Percentiles rank a stretch among this genome's conserved stretches.
Conservation (phyloP, 495 filamentous ascomycete genomes). For the Penicillium crystallinum region DNA sequence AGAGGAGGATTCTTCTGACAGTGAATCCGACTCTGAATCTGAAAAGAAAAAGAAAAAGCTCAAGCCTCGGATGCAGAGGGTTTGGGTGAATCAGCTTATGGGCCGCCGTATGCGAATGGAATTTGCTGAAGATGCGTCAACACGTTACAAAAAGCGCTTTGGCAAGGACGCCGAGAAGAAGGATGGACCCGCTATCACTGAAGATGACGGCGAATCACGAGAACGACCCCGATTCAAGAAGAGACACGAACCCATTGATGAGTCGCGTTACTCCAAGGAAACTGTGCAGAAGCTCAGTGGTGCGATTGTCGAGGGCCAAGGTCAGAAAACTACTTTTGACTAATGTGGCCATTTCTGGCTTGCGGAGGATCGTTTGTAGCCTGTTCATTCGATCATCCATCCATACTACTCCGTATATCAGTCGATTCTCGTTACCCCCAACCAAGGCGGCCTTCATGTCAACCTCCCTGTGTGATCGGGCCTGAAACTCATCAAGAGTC, state of each 20-base stretch:
- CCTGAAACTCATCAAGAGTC: background rate
- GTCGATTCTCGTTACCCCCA: background rate
- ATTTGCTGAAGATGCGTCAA: slow-evolving; percentile 82
- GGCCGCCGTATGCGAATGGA: slow-evolving; percentile 82
- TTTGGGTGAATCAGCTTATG: slow-evolving; percentile 75
- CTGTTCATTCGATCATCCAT: background rate
- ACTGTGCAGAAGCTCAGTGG: slow-evolving; percentile 60
- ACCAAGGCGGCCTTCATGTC: background rate
- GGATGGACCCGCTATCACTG: slow-evolving; percentile 20
- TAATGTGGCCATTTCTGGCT: slow-evolving; percentile 23
- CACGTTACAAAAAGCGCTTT: slow-evolving; percentile 88
- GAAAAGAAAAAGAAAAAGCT: slow-evolving; percentile 35
- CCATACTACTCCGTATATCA: background rate
- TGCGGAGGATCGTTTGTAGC: background rate
- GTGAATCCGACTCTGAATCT: slow-evolving; percentile 33
- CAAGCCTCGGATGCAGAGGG: slow-evolving; percentile 61
- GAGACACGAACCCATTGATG: slow-evolving; percentile 27
- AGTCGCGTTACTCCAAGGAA: slow-evolving; percentile 35
- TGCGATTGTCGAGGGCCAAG: slow-evolving; percentile 71
- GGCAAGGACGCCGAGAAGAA: slow-evolving; percentile 58
- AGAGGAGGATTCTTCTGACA: slow-evolving; percentile 40
- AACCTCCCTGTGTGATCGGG: background rate
- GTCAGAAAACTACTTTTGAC: slow-evolving; percentile 81
- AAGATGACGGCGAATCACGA: slow-evolving; percentile 20
- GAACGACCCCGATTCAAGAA: slow-evolving; percentile 25